These are phyloP conservation scores for Aureobasidium sp. DNA, from an alignment of 2,329 filamentous ascomycete species.

Conservation along the genomic window DNA sequence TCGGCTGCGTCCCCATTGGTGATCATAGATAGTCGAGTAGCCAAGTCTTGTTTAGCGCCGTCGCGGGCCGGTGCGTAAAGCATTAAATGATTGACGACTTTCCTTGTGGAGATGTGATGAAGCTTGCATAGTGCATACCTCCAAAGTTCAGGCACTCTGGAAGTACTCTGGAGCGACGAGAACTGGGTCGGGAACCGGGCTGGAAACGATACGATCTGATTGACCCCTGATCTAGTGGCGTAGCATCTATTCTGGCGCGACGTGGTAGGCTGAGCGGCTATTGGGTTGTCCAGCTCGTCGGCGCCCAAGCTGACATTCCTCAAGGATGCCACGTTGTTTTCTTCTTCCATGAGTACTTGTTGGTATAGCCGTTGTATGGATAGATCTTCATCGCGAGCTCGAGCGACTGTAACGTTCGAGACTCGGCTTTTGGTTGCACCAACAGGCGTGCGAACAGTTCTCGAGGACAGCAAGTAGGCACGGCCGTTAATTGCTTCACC, in stretches of 20 bases:
- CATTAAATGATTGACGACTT: not conserved
- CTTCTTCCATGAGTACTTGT: not conserved
- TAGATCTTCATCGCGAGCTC: not conserved
- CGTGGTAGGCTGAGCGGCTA: not conserved
- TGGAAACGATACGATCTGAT: not conserved
- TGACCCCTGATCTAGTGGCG: slow-evolving; percentile 12
- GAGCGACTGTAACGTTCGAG: slow-evolving; percentile 1
- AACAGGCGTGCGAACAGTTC: slow-evolving; percentile 5
- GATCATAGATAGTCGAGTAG: not conserved
- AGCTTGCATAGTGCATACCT: slow-evolving; percentile 6
- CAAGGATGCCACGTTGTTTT: not conserved
- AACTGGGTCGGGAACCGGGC: not conserved
- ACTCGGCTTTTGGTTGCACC: not conserved
- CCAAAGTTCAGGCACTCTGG: not conserved
- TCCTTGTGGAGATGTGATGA: not conserved
- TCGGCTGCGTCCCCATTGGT: slow-evolving; percentile 7
- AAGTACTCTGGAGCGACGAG: not conserved
- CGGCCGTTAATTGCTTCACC: slow-evolving; percentile 9
- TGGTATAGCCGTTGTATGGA: slow-evolving; percentile 1
- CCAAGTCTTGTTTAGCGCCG: not conserved
- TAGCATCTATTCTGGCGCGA: not conserved
- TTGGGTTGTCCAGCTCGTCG: not conserved
- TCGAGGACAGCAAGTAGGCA: not conserved
- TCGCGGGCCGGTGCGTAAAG: not conserved
- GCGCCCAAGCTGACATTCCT: slow-evolving; percentile 6